These are phyloP conservation scores for Moesziomyces parantarcticus DNA, from an alignment of 1,284 basidiomycete genomes.

Conservation along the genomic window DNA sequence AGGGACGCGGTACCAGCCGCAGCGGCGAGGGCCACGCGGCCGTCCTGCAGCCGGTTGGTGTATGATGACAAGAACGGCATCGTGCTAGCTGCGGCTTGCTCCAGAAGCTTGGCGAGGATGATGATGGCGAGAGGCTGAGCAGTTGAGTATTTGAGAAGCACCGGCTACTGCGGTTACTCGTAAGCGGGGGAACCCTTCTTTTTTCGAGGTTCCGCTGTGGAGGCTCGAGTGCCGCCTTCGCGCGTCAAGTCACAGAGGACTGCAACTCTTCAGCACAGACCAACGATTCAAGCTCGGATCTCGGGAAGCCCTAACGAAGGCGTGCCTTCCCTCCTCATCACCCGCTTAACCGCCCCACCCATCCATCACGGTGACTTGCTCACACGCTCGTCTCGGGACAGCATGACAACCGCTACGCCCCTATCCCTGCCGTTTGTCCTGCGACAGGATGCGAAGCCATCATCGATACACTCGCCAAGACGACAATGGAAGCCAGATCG, in stretches of 20 bases:
- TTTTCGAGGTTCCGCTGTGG: not conserved
- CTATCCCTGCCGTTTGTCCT: conserved; percentile 31
- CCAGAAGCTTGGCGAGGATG: not conserved
- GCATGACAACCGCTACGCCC: conserved; percentile 32
- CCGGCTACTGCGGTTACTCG: not conserved
- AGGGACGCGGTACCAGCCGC: conserved; percentile 39
- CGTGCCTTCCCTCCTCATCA: not conserved
- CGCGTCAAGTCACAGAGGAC: no score
- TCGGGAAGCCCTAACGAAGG: not conserved
- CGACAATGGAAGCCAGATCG: conserved; percentile 30
- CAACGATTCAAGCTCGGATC: not conserved
- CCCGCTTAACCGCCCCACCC: no score
- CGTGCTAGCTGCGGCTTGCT: no score
- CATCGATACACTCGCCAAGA: conserved; percentile 6
- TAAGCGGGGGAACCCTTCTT: conserved; percentile 2
- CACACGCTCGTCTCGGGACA: not conserved
- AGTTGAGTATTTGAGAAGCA: no score
- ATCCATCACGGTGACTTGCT: not conserved
- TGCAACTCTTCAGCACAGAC: not conserved
- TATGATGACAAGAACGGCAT: conserved; percentile 27
- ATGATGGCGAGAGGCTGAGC: conserved; percentile 5
- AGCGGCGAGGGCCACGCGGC: conserved; percentile 26
- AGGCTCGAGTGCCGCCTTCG: not conserved
- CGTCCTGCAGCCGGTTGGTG: conserved; percentile 20
- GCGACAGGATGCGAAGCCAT: conserved; percentile 5